Evolutionary conservation across 208 protist genomes (phyloP).

Genomic region (Porcisia hertigi): DNA sequence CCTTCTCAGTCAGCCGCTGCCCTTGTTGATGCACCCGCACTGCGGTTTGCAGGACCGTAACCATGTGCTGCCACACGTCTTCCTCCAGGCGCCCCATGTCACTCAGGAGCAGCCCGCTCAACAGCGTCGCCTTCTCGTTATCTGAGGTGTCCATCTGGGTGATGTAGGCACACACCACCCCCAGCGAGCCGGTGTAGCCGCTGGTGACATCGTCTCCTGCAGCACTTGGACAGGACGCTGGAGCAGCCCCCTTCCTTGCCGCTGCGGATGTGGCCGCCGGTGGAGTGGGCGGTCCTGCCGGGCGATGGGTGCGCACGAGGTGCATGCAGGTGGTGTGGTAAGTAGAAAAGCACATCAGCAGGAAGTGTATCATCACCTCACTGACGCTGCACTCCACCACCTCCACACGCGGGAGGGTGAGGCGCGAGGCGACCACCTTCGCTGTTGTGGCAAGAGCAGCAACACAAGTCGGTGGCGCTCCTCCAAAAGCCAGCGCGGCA

Average conservation of each 20-base stretch:
- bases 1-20: conserved; percentile 22
- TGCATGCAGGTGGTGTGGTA: conserved; percentile 28
- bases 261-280: background rate
- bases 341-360: conserved; percentile 32
- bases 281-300: background rate
- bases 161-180: conserved; percentile 25
- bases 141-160: conserved; percentile 23
- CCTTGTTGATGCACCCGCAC: conserved; percentile 23
- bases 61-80: conserved; percentile 36
- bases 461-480: background rate
- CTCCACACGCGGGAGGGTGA: conserved; percentile 20
- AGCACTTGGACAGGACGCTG: background rate
- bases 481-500: background rate
- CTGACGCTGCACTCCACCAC: conserved; percentile 30
- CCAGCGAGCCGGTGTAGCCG: conserved; percentile 7
- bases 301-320: conserved; percentile 20
- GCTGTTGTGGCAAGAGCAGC: background rate
- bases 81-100: conserved; percentile 30
- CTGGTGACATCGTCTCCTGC: background rate
- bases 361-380: conserved; percentile 40
- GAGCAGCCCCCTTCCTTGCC: background rate
- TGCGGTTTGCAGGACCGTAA: conserved; percentile 20
- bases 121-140: conserved; percentile 18
- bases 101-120: conserved; percentile 27
- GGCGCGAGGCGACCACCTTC: background rate